phyloP scores from a whole-genome alignment of 176 grass and related monocot genomes.

The Rhynchospora breviuscula region DNA sequence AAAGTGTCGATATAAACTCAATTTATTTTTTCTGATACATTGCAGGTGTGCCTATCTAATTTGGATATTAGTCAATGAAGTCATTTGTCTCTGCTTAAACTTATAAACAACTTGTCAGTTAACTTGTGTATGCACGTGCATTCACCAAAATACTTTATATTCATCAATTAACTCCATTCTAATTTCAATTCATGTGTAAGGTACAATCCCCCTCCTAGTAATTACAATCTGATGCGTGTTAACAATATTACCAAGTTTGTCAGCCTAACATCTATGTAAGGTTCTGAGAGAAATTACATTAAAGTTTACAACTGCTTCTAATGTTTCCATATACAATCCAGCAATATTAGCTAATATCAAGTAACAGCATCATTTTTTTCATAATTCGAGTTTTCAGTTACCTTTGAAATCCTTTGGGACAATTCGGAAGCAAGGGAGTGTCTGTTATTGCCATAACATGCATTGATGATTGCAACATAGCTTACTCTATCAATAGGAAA shows the following conservation, averaged over 20 bases:
- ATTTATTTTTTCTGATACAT: neutral
- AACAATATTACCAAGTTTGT: neutral
- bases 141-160: neutral
- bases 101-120: neutral
- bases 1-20: neutral
- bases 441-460: conserved; percentile 59
- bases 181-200: neutral
- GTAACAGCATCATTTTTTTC: conserved; percentile 28
- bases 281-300: neutral
- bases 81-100: neutral
- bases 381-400: conserved; percentile 29
- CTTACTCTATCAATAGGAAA: conserved; percentile 52
- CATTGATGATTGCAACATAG: conserved; percentile 54
- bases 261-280: neutral
- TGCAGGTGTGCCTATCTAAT: neutral
- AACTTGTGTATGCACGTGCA: neutral
- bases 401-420: conserved; percentile 56
- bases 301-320: neutral
- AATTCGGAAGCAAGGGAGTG: conserved; percentile 62
- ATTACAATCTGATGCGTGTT: neutral
- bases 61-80: neutral
- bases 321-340: neutral
- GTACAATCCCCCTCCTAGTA: neutral
- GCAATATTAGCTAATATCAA: conserved; percentile 24
- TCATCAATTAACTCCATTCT: neutral